A percentile compares a stretch with the other conserved stretches of the same genome.
These are phyloP conservation scores for Backusella morwellensis DNA, from an alignment of 192 early-diverging fungal species.

Conservation along the genomic window DNA sequence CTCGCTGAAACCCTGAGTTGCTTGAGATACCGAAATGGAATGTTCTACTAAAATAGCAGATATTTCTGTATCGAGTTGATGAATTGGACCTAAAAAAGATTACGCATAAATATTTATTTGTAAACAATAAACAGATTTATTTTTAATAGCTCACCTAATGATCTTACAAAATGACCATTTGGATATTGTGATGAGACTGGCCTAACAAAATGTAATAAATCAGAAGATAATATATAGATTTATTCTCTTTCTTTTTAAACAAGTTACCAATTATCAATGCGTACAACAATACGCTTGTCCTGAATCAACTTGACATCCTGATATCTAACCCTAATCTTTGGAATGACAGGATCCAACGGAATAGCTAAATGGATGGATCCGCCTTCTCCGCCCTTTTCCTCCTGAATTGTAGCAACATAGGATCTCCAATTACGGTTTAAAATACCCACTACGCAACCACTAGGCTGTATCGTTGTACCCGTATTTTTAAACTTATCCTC, in stretches of 20 bases:
- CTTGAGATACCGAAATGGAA: conserved; percentile 72
- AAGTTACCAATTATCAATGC: conserved; percentile 63
- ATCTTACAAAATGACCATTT: conserved; percentile 72
- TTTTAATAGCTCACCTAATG: conserved; percentile 37
- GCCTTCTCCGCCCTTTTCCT: conserved; percentile 45
- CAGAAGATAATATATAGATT: not conserved
- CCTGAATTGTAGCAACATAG: conserved; percentile 75
- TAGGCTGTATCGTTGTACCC: conserved; percentile 21
- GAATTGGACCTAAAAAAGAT: conserved; percentile 45
- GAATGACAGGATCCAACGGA: conserved; percentile 64
- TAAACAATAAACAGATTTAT: not conserved
- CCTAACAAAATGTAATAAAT: conserved; percentile 25
- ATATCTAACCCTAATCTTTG: conserved; percentile 76
- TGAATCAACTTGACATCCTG: conserved; percentile 52
- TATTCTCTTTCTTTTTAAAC: not conserved
- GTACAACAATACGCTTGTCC: conserved; percentile 68
- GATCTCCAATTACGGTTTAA: conserved; percentile 69
- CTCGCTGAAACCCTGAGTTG: conserved; percentile 63
- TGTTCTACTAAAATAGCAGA: conserved; percentile 76
- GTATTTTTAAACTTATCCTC: conserved; percentile 7
- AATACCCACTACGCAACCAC: conserved; percentile 60
- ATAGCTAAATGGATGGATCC: conserved; percentile 64
- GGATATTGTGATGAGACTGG: conserved; percentile 69
- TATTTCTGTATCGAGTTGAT: conserved; percentile 69
- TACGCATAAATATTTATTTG: not conserved